Evolutionary conservation across 179 eudicot species (phyloP).

Genomic region (Beta corolliflora): DNA sequence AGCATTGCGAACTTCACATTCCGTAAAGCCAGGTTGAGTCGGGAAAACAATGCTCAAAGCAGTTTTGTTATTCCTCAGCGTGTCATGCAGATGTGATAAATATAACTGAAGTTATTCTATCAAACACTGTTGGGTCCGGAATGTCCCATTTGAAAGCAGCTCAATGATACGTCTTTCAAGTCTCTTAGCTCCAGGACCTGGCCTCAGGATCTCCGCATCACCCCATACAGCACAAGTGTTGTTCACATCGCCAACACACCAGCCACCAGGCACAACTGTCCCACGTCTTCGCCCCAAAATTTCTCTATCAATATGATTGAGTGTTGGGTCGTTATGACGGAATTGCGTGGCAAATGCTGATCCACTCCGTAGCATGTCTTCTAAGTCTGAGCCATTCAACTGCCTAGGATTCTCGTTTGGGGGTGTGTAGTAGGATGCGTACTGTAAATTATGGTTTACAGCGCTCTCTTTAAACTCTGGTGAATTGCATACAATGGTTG

Average conservation of each 20-base stretch:
- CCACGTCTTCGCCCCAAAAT: slow-evolving; percentile 55
- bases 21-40: not conserved
- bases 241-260: slow-evolving; percentile 79
- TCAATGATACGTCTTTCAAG: slow-evolving; percentile 53
- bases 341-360: slow-evolving; percentile 79
- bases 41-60: not conserved
- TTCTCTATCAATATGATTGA: slow-evolving; percentile 69
- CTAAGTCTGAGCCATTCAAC: slow-evolving; percentile 53
- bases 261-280: slow-evolving; percentile 82
- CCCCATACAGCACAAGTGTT: slow-evolving; percentile 80
- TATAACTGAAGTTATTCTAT: slow-evolving; percentile 33
- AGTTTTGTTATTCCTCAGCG: not conserved
- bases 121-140: slow-evolving; percentile 56
- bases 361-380: slow-evolving; percentile 56
- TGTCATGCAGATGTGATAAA: not conserved
- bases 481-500: slow-evolving; percentile 82
- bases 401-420: slow-evolving; percentile 41
- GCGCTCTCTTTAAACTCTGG: slow-evolving; percentile 60
- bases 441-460: slow-evolving; percentile 68
- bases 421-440: slow-evolving; percentile 44
- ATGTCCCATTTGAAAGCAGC: slow-evolving; percentile 54
- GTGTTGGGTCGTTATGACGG: slow-evolving; percentile 57
- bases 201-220: slow-evolving; percentile 78
- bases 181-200: slow-evolving; percentile 81
- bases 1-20: not conserved